Evolutionary conservation across 768 basidiomycete genomes (phyloP), one percentile per base, ranked within the genome.

Genomic region (Pleurotus citrinopileatus): DNA sequence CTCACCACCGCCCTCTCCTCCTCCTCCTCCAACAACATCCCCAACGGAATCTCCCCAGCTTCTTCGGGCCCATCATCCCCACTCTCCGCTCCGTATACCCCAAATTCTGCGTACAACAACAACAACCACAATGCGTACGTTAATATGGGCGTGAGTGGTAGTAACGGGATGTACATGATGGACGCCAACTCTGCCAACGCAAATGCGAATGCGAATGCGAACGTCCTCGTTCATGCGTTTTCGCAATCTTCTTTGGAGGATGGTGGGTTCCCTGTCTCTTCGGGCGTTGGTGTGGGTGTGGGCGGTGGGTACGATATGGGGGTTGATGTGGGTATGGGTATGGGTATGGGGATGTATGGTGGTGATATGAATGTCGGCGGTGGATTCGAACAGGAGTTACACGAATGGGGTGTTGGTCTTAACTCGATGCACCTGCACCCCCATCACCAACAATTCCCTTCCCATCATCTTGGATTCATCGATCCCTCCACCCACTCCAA

Each of bases 21-120:
- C 1, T 3, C 38, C 5, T 12, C 38, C 38, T 3, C 38, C 38
- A 2, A 2, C 38, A 7, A 9, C 5, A 40, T 19, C 38, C 60
- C 68, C 60, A 13, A 79, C 82, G 9, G 74, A 3, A 67, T 72
- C 59, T 68, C 65, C 22, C 77, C 79, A 5, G 70, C 67, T 43
- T 70, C 78, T 1, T 79, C 82, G 2, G 73, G 75, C n/a, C 77
- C 82, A 8, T 71, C 78, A 2, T 80, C 82, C 0, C 77, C 84
- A 7, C 58, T 67, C n/a, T 66, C 74, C 10, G 72, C 68, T 40
- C 78, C 82, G 0, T 83, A 74, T 67, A 80, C 80, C 29, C 82
- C 82, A 13, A 69, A 69, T 8, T 63, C 71, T 42, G 59, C 68
- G 54, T 51, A n/a, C n/a, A n/a, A n/a, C n/a, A n/a, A n/a, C n/a